Conservation (phyloP, 1,139 yeast genomes). For the Yamadazyma kanchanaburiensis region DNA sequence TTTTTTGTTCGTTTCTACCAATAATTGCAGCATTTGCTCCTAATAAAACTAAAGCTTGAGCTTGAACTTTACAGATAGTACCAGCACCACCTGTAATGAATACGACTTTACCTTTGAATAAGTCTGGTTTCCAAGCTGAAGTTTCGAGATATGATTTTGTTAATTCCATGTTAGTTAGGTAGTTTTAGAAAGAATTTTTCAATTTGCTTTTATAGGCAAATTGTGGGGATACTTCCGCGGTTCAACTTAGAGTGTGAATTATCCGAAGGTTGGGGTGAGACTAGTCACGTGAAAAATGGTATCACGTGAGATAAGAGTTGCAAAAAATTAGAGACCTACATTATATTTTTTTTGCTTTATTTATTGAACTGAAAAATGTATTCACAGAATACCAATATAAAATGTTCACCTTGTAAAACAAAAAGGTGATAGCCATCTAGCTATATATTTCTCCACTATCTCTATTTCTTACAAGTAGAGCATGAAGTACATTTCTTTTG, state of each 20-base stretch:
- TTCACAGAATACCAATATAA: too few relatives aligned
- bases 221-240: slow-evolving; percentile 3
- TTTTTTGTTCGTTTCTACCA: slow-evolving; percentile 69
- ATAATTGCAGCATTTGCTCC: slow-evolving; percentile 87
- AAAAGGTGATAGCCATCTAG: too few relatives aligned
- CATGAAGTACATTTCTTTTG: slow-evolving; percentile 11
- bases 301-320: background rate
- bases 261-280: background rate
- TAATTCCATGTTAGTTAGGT: slow-evolving; percentile 3
- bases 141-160: slow-evolving; percentile 20
- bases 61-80: slow-evolving; percentile 82
- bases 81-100: slow-evolving; percentile 97
- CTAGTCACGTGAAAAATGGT: background rate
- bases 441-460: slow-evolving; percentile 1
- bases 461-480: slow-evolving; percentile 8
- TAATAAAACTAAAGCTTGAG: slow-evolving; percentile 72
- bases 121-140: slow-evolving; percentile 48
- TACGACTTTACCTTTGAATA: slow-evolving; percentile 80
- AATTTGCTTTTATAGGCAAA: background rate
- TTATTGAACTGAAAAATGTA: too few relatives aligned
- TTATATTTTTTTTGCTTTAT: too few relatives aligned
- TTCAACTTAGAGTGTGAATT: background rate
- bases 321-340: too few relatives aligned
- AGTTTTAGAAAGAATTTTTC: background rate
- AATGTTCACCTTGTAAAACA: too few relatives aligned